These are phyloP conservation scores for Taxawa tesnikishii DNA, from an alignment of 2,329 filamentous ascomycete genomes.

Conservation along the genomic window DNA sequence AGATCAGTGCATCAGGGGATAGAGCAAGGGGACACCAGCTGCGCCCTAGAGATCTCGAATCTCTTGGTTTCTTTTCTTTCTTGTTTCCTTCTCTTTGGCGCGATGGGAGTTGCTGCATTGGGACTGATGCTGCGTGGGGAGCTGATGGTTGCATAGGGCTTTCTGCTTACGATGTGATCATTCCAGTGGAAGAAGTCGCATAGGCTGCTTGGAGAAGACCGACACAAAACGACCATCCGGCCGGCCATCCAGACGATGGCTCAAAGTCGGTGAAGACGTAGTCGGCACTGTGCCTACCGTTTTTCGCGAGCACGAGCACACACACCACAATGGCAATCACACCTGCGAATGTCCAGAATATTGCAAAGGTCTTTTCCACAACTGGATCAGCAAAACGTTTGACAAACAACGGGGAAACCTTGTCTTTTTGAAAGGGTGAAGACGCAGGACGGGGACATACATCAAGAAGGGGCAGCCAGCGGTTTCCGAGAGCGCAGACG, in stretches of 20 bases:
- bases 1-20: no score
- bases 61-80: no score
- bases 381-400: no score
- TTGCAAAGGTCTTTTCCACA: constrained; percentile 49
- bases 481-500: constrained; percentile 40
- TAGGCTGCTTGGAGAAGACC: constrained; percentile 62
- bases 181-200: constrained; percentile 63
- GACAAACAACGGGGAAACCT: background rate
- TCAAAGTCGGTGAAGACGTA: constrained; percentile 62
- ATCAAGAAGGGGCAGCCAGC: constrained; percentile 48
- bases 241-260: constrained; percentile 53
- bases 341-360: constrained; percentile 64
- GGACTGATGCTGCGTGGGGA: constrained; percentile 33
- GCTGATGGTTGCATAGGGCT: background rate
- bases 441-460: constrained; percentile 34
- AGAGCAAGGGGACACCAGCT: no score
- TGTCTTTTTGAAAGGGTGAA: constrained; percentile 3
- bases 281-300: constrained; percentile 49
- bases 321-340: constrained; percentile 53
- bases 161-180: constrained; percentile 42
- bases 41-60: no score
- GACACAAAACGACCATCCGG: constrained; percentile 61
- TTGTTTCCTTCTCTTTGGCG: no score
- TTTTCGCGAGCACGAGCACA: constrained; percentile 53
- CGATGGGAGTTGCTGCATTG: no score